A percentile compares a stretch with the other conserved stretches of the same genome.
Evolutionary conservation across 306 rosid species (phyloP).

Genomic region (Rosa chinensis): DNA sequence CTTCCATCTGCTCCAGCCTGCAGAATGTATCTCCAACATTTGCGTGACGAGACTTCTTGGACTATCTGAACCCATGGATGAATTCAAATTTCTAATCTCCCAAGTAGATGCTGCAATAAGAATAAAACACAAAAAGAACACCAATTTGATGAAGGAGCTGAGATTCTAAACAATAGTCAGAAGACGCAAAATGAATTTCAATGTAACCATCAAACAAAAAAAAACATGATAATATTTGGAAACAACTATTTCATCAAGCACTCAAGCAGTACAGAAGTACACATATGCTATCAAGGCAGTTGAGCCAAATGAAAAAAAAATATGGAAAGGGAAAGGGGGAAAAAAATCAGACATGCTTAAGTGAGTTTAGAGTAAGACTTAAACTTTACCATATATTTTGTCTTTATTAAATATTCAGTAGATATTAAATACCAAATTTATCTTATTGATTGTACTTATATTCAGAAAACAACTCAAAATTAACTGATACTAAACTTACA

Average conservation of each 20-base stretch:
- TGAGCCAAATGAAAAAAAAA: neutral
- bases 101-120: slow-evolving; percentile 76
- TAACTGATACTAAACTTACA: neutral
- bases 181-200: neutral
- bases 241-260: neutral
- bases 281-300: neutral
- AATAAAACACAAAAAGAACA: slow-evolving; percentile 13
- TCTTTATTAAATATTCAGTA: neutral
- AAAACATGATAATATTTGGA: neutral
- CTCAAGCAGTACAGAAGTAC: neutral
- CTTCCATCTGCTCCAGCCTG: slow-evolving; percentile 79
- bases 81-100: slow-evolving; percentile 80
- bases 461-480: neutral
- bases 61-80: slow-evolving; percentile 57
- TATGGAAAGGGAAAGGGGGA: neutral
- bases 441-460: neutral
- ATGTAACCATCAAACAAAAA: neutral
- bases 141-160: slow-evolving; percentile 8
- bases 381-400: neutral
- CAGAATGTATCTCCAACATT: slow-evolving; percentile 76
- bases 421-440: neutral
- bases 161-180: neutral
- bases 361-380: neutral
- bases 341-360: neutral
- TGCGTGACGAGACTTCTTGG: slow-evolving; percentile 80